A percentile compares a stretch with the other conserved stretches of the same genome.
These are phyloP conservation scores for Aegilops longissima DNA, from an alignment of 176 grass and related monocot species.

Conservation along the genomic window DNA sequence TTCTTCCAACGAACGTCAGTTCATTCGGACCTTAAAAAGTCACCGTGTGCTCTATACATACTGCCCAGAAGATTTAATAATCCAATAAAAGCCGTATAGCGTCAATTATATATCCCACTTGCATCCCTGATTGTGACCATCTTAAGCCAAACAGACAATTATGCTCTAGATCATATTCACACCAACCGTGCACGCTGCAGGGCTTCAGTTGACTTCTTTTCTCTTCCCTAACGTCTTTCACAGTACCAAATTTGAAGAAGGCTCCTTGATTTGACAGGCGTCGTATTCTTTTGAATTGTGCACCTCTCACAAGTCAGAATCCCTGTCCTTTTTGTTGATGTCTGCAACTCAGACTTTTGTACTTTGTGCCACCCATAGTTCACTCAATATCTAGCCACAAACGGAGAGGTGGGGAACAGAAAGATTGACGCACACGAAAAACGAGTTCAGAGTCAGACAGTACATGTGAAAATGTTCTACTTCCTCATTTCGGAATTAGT, in stretches of 20 bases:
- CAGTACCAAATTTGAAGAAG: slow-evolving; percentile 36
- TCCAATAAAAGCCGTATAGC: no score
- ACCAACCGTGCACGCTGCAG: slow-evolving; percentile 18
- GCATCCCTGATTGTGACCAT: neutral
- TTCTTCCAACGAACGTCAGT: no score
- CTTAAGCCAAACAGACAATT: slow-evolving; percentile 15
- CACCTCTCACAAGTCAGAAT: neutral
- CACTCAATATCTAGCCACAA: neutral
- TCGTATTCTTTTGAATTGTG: neutral
- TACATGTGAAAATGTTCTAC: neutral
- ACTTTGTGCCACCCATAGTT: neutral
- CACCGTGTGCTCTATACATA: no score
- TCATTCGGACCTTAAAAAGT: no score
- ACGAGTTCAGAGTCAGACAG: neutral
- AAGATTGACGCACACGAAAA: neutral
- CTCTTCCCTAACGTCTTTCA: neutral
- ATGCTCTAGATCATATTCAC: neutral
- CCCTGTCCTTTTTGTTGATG: neutral
- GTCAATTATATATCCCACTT: neutral
- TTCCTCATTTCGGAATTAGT: no score
- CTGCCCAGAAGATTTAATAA: no score
- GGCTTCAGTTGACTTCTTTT: neutral
- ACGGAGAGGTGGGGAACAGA: neutral
- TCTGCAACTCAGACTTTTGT: neutral
- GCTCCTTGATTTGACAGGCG: slow-evolving; percentile 26